These are phyloP conservation scores for Colletotrichum cordylinicola DNA, from an alignment of 2,329 filamentous ascomycete species.

Conservation along the genomic window DNA sequence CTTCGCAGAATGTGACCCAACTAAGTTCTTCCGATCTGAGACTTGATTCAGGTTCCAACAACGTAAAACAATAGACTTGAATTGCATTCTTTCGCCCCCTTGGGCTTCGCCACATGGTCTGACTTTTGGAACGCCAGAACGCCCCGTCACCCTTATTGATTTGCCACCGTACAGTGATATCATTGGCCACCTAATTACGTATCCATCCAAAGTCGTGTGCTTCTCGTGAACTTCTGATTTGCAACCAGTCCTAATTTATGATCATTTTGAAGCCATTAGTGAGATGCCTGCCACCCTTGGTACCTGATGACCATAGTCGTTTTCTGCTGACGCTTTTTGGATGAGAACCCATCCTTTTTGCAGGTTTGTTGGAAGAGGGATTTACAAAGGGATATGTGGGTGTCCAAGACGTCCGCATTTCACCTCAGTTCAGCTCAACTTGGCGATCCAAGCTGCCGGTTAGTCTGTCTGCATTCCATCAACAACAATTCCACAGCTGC, in stretches of 20 bases:
- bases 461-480: background rate
- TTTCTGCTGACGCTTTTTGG: background rate
- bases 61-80: background rate
- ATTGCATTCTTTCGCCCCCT: background rate
- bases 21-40: background rate
- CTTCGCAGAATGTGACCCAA: background rate
- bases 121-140: background rate
- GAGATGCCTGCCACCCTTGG: background rate
- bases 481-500: background rate
- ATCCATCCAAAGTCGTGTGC: background rate
- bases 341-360: fast-evolving
- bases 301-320: background rate
- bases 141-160: background rate
- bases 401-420: background rate
- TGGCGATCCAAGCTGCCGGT: background rate
- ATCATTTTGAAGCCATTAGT: background rate
- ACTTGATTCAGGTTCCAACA: background rate
- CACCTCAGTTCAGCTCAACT: background rate
- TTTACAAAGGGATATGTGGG: background rate
- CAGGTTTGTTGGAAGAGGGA: background rate
- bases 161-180: background rate
- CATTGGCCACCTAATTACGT: background rate
- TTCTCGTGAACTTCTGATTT: background rate
- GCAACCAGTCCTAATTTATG: background rate
- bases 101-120: background rate